A percentile compares a stretch with the other conserved stretches of the same genome.
phyloP scores from a whole-genome alignment of 2,329 filamentous ascomycete genomes.

The Cephalotrichum gorgonifer region DNA sequence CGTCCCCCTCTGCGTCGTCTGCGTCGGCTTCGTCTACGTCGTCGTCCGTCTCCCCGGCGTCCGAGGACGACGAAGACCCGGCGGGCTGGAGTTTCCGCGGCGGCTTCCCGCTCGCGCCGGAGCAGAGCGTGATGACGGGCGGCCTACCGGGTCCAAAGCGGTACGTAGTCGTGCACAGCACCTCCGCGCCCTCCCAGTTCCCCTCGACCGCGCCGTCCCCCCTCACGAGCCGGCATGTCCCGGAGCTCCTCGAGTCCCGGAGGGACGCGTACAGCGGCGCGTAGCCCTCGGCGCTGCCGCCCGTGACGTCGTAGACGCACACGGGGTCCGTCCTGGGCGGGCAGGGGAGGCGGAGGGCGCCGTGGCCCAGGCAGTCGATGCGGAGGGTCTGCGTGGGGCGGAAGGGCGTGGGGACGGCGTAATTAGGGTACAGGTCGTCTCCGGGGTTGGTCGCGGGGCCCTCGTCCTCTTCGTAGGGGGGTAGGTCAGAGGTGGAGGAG shows the following conservation, averaged over 20 bases:
- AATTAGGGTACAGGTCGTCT: background rate
- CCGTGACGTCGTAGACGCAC: conserved; percentile 27
- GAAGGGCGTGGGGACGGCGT: conserved; percentile 19
- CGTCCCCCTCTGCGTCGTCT: conserved; percentile 10
- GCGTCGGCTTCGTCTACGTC: conserved; percentile 15
- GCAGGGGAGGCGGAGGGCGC: conserved; percentile 28
- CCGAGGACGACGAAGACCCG: background rate
- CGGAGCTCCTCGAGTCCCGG: conserved; percentile 34
- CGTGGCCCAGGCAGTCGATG: conserved; percentile 35
- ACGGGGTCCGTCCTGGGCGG: conserved; percentile 27
- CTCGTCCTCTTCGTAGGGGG: conserved; percentile 16
- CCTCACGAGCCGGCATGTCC: conserved; percentile 35
- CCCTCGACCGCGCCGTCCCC: conserved; percentile 21
- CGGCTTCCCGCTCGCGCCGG: background rate
- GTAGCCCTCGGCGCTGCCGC: conserved; percentile 19
- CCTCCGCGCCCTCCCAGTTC: conserved; percentile 8
- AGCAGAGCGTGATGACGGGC: conserved; percentile 27
- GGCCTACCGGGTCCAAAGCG: conserved; percentile 43
- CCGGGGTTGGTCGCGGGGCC: conserved; percentile 6
- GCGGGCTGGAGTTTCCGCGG: background rate
- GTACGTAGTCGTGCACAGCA: conserved; percentile 43
- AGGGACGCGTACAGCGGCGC: conserved; percentile 39
- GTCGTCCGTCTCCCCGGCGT: background rate
- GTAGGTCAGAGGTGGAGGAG: conserved; percentile 13
- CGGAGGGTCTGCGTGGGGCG: conserved; percentile 33